phyloP scores from a whole-genome alignment of 2,329 filamentous ascomycete species.

The Aspergillus caelatus region DNA sequence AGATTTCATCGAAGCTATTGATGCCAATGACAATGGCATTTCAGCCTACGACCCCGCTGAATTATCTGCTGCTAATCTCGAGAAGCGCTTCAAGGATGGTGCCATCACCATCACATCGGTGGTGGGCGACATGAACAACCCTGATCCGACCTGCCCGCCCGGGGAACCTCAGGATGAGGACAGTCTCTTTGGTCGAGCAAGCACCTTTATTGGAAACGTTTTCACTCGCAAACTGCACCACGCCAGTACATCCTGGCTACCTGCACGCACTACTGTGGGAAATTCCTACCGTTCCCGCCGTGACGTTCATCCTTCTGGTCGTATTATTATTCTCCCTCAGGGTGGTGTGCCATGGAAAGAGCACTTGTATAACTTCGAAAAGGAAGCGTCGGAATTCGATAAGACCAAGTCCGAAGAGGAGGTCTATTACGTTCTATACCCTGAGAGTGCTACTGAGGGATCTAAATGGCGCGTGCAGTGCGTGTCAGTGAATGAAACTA shows the following conservation, averaged over 20 bases:
- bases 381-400: constrained; percentile 48
- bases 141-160: constrained; percentile 53
- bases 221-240: constrained; percentile 81
- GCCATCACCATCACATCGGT: constrained; percentile 84
- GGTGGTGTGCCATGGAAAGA: constrained; percentile 89
- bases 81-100: constrained; percentile 81
- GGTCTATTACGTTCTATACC: constrained; percentile 87
- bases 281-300: constrained; percentile 71
- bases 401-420: constrained; percentile 51
- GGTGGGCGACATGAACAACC: constrained; percentile 77
- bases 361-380: constrained; percentile 87
- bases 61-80: constrained; percentile 69
- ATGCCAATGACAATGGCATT: constrained; percentile 97
- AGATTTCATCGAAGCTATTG: constrained; percentile 91
- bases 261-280: constrained; percentile 78
- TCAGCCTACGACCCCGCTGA: constrained; percentile 74
- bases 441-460: constrained; percentile 73
- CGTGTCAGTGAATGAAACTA: constrained; percentile 81
- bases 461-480: constrained; percentile 93
- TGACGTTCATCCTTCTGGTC: constrained; percentile 71
- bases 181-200: constrained; percentile 74
- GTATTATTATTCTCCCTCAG: constrained; percentile 79
- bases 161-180: constrained; percentile 76
- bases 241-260: constrained; percentile 78
- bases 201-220: constrained; percentile 81